phyloP scores from a whole-genome alignment of 768 basidiomycete genomes.

The Pulveroboletus ravenelii region DNA sequence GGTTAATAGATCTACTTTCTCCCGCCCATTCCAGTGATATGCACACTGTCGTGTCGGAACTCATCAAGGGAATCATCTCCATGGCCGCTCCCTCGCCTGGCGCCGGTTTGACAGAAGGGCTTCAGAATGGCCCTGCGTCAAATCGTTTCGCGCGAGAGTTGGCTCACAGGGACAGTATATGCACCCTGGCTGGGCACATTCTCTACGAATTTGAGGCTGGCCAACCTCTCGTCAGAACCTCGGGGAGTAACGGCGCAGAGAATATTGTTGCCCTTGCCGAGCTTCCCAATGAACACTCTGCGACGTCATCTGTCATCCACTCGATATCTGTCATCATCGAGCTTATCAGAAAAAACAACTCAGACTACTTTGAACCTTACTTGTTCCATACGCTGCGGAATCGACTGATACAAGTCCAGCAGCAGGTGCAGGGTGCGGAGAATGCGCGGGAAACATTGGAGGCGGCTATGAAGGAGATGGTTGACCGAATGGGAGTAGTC shows the following conservation, averaged over 20 bases:
- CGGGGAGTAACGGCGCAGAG: conserved; percentile 12
- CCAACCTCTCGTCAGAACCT: conserved; percentile 17
- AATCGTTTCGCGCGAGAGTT: conserved; percentile 90
- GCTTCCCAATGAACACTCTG: conserved; percentile 42
- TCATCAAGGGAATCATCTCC: conserved; percentile 91
- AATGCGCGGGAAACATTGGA: conserved; percentile 66
- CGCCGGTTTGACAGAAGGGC: conserved; percentile 63
- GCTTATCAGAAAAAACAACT: conserved; percentile 95
- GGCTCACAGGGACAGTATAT: conserved; percentile 66
- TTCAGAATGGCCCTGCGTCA: conserved; percentile 67
- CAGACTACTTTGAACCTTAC: conserved; percentile 97
- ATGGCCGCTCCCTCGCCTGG: conserved; percentile 87
- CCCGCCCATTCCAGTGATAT: conserved; percentile 69
- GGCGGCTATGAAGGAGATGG: conserved; percentile 73
- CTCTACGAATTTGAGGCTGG: conserved; percentile 52
- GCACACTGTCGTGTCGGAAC: conserved; percentile 83
- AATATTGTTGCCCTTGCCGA: conserved; percentile 11
- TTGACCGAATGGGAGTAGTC: conserved; percentile 83
- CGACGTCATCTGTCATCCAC: conserved; percentile 77
- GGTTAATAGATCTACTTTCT: conserved; percentile 77
- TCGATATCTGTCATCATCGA: conserved; percentile 89
- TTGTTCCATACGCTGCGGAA: conserved; percentile 92
- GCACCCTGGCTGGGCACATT: conserved; percentile 70
- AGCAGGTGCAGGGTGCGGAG: conserved; percentile 52
- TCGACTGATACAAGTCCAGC: conserved; percentile 82